Evolutionary conservation across 495 filamentous ascomycete species (phyloP).

Genomic region (Astrothelium macrocarpum): DNA sequence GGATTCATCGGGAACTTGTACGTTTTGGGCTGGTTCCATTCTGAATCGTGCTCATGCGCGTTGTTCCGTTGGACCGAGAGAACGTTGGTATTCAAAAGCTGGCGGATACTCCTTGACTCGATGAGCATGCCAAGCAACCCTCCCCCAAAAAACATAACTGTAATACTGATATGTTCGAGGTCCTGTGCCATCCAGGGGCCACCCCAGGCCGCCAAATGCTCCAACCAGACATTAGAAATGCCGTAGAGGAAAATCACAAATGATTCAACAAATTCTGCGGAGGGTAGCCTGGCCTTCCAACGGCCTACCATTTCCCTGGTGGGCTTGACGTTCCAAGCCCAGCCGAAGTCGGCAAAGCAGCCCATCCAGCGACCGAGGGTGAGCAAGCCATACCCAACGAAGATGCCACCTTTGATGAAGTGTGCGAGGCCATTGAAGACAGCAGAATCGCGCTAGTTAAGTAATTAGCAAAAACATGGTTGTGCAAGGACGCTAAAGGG

Average conservation of each 20-base stretch:
- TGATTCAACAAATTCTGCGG: constrained; percentile 82
- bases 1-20: constrained; percentile 80
- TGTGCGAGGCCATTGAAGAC: constrained; percentile 86
- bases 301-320: constrained; percentile 44
- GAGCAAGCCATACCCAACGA: constrained; percentile 87
- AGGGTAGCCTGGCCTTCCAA: constrained; percentile 56
- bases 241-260: constrained; percentile 85
- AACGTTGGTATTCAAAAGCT: constrained; percentile 59
- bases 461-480: constrained; percentile 12
- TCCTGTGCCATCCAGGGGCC: constrained; percentile 64
- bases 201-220: constrained; percentile 70
- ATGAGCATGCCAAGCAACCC: constrained; percentile 93
- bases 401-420: constrained; percentile 94
- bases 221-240: constrained; percentile 80
- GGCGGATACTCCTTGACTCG: constrained; percentile 62
- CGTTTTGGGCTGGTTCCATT: constrained; percentile 50
- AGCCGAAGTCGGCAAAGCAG: constrained; percentile 82
- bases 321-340: constrained; percentile 91
- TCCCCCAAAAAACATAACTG: constrained; percentile 88
- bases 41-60: constrained; percentile 36
- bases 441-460: constrained; percentile 41
- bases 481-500: constrained; percentile 9
- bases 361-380: constrained; percentile 87
- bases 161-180: constrained; percentile 87
- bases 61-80: constrained; percentile 29